phyloP scores from a whole-genome alignment of 2,329 filamentous ascomycete genomes.

The Fusarium buharicum region DNA sequence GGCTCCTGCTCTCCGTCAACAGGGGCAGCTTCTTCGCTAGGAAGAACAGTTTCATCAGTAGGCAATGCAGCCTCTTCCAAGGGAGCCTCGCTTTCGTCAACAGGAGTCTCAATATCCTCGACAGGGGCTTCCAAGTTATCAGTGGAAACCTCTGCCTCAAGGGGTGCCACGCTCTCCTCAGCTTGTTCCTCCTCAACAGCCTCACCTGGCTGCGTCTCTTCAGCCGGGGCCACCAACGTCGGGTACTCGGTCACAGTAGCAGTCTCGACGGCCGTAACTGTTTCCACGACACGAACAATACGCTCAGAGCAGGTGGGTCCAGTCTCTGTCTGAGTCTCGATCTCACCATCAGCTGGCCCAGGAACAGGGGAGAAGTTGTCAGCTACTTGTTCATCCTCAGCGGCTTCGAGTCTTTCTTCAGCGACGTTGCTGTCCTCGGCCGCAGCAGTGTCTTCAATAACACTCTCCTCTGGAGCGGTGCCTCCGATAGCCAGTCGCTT shows the following conservation, averaged over 20 bases:
- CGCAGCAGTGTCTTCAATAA: not conserved
- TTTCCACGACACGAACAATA: conserved; percentile 51
- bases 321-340: conserved; percentile 32
- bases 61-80: conserved; percentile 3
- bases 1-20: conserved; percentile 12
- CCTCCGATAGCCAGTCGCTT: too few species aligned
- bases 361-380: not conserved
- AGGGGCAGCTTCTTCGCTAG: conserved; percentile 3
- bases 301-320: conserved; percentile 32
- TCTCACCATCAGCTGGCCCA: conserved; percentile 36
- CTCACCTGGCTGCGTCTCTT: conserved; percentile 25
- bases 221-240: conserved; percentile 39
- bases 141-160: not conserved
- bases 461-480: not conserved
- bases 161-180: conserved; percentile 10
- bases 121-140: not conserved
- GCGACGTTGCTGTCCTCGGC: not conserved
- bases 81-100: not conserved
- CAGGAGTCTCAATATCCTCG: conserved; percentile 4
- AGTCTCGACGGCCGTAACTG: conserved; percentile 50
- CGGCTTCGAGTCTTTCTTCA: not conserved
- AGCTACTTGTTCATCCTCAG: not conserved
- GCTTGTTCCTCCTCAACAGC: conserved; percentile 11
- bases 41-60: conserved; percentile 3
- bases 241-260: conserved; percentile 48